Percentiles rank a stretch among this genome's conserved stretches.
Conservation (phyloP, 129 eudicot genomes). For the Dittrichia graveolens region DNA sequence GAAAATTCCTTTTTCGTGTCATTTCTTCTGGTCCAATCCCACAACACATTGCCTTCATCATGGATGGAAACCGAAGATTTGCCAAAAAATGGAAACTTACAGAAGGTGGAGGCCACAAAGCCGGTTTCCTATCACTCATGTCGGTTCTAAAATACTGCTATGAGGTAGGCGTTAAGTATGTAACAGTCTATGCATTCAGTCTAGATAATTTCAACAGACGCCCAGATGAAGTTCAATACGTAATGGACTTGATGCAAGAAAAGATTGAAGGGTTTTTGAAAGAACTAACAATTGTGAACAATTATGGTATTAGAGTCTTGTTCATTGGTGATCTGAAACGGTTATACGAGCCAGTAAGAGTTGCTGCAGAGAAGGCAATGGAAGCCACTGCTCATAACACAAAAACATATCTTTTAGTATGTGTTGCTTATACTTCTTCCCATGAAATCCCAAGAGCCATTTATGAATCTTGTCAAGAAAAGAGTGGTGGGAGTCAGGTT, state of each 20-base stretch:
- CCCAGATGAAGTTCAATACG: conserved; percentile 58
- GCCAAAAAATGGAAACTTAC: conserved; percentile 48
- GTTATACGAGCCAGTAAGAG: conserved; percentile 48
- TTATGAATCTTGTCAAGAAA: conserved; percentile 51
- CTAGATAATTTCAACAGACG: conserved; percentile 64
- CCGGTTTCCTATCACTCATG: conserved; percentile 67
- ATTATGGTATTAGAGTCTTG: conserved; percentile 50
- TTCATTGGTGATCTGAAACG: conserved; percentile 63
- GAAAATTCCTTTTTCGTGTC: conserved; percentile 45
- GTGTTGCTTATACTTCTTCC: conserved; percentile 65
- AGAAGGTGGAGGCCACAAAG: conserved; percentile 66
- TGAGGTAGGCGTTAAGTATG: conserved; percentile 54
- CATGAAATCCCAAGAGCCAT: conserved; percentile 62
- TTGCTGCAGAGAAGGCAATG: conserved; percentile 63
- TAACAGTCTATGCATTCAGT: conserved; percentile 62
- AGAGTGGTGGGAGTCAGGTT: conserved; percentile 12
- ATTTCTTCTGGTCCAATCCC: conserved; percentile 58
- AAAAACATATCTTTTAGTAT: conserved; percentile 41
- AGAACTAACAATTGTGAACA: conserved; percentile 45
- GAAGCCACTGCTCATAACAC: conserved; percentile 44
- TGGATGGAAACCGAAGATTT: conserved; percentile 78
- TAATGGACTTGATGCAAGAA: conserved; percentile 74
- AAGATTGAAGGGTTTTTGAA: conserved; percentile 63
- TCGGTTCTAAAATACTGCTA: conserved; percentile 64
- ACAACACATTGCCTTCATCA: conserved; percentile 60